Conservation (phyloP, 345 rosid genomes). For the Gossypium stocksii region DNA sequence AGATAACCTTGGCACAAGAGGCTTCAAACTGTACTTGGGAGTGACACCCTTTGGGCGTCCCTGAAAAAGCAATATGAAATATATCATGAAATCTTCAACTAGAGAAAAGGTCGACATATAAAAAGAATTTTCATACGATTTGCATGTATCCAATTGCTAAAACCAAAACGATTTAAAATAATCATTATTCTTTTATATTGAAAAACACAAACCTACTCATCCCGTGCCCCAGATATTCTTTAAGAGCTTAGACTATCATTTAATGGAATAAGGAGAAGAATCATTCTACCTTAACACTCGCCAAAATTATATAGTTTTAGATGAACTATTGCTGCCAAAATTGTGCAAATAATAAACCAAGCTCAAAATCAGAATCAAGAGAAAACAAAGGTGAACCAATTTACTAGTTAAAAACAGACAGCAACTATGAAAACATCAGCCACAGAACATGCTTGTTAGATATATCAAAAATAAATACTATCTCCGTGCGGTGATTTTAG, state of each 20-base stretch:
- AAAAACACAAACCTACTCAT: neutral
- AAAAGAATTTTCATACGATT: neutral
- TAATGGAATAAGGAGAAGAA: neutral
- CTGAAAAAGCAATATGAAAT: neutral
- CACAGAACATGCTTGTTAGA: neutral
- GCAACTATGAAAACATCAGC: neutral
- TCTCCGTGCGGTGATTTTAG: neutral
- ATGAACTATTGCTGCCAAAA: neutral
- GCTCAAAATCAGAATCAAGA: neutral
- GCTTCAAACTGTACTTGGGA: constrained; percentile 90
- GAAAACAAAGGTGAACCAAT: neutral
- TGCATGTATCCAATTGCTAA: neutral
- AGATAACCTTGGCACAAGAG: constrained; percentile 84
- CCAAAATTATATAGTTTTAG: neutral
- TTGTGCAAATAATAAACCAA: neutral
- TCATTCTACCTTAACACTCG: neutral
- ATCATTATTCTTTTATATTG: neutral
- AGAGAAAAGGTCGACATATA: neutral
- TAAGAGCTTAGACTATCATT: neutral
- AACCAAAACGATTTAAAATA: neutral
- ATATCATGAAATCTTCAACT: neutral
- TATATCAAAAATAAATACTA: neutral
- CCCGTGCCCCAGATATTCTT: neutral
- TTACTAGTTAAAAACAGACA: neutral
- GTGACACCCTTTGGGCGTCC: constrained; percentile 97